Evolutionary conservation across 129 eudicot genomes (phyloP).

Genomic region (Flaveria trinervia): DNA sequence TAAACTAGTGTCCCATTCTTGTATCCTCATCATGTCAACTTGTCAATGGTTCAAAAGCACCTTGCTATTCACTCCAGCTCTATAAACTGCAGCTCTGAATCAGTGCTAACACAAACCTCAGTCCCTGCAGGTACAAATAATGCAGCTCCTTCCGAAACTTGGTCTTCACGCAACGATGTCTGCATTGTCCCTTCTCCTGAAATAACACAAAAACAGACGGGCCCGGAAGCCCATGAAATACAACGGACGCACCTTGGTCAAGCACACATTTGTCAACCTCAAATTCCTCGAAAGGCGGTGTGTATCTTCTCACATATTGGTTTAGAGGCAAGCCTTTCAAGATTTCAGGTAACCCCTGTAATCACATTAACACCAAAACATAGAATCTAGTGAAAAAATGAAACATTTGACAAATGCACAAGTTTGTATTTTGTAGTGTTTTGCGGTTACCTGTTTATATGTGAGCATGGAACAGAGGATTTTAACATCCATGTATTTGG

Average conservation of each 20-base stretch:
- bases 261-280: conserved; percentile 78
- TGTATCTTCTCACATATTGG: conserved; percentile 54
- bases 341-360: conserved; percentile 67
- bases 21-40: background rate
- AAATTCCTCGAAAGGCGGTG: conserved; percentile 85
- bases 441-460: conserved; percentile 65
- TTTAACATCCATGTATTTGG: conserved; percentile 74
- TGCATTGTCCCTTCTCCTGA: conserved; percentile 59
- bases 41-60: conserved; percentile 39
- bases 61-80: conserved; percentile 80
- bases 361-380: conserved; percentile 20
- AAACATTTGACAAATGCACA: background rate
- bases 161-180: conserved; percentile 35
- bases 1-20: background rate
- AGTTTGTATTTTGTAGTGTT: background rate
- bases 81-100: conserved; percentile 53
- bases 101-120: conserved; percentile 38
- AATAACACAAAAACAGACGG: conserved; percentile 65
- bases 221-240: conserved; percentile 60
- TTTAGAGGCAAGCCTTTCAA: conserved; percentile 54
- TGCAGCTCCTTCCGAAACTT: conserved; percentile 60
- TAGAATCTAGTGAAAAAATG: background rate
- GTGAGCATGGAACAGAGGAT: conserved; percentile 91
- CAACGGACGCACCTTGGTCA: conserved; percentile 39
- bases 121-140: conserved; percentile 69